Percentiles rank a stretch among this genome's conserved stretches.
Conservation (phyloP, 2,329 filamentous ascomycete genomes). For the Ceratocystis ficicola region DNA sequence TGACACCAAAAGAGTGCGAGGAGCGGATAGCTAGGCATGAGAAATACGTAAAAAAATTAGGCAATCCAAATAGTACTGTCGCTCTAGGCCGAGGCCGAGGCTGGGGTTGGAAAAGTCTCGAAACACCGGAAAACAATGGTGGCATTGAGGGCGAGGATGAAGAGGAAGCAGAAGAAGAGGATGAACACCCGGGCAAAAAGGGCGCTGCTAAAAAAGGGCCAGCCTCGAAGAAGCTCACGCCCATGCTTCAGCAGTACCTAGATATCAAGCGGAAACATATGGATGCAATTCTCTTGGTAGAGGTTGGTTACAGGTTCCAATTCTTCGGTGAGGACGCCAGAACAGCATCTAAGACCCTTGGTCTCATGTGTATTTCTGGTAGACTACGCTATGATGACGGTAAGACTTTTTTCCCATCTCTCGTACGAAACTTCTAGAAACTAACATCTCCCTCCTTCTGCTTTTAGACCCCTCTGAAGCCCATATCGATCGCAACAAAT, state of each 20-base stretch:
- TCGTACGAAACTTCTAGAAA: not conserved
- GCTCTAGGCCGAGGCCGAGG: constrained; percentile 47
- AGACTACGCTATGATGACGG: constrained; percentile 90
- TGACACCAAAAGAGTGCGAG: constrained; percentile 47
- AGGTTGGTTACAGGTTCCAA: constrained; percentile 95
- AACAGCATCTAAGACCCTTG: constrained; percentile 74
- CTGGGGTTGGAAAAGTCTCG: constrained; percentile 43
- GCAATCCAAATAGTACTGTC: constrained; percentile 69
- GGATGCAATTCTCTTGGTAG: constrained; percentile 81
- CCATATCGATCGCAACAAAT: constrained; percentile 60
- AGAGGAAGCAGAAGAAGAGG: constrained; percentile 44
- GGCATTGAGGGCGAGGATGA: constrained; percentile 39
- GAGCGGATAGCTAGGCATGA: constrained; percentile 50
- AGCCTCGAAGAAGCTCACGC: constrained; percentile 59
- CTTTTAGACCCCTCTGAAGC: constrained; percentile 67
- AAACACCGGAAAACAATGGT: constrained; percentile 43
- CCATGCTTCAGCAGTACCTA: constrained; percentile 84
- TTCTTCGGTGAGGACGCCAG: constrained; percentile 95
- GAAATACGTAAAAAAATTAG: constrained; percentile 82
- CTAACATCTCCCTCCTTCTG: constrained; percentile 24
- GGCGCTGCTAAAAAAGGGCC: constrained; percentile 39
- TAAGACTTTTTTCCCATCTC: constrained; percentile 30
- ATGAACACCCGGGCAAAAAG: constrained; percentile 39
- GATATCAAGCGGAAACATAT: constrained; percentile 86
- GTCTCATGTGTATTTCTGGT: constrained; percentile 92